Evolutionary conservation across 805 yeast genomes (phyloP), one percentile per base, ranked within the genome.

Genomic region (Ogataea trehaloabstinens): DNA sequence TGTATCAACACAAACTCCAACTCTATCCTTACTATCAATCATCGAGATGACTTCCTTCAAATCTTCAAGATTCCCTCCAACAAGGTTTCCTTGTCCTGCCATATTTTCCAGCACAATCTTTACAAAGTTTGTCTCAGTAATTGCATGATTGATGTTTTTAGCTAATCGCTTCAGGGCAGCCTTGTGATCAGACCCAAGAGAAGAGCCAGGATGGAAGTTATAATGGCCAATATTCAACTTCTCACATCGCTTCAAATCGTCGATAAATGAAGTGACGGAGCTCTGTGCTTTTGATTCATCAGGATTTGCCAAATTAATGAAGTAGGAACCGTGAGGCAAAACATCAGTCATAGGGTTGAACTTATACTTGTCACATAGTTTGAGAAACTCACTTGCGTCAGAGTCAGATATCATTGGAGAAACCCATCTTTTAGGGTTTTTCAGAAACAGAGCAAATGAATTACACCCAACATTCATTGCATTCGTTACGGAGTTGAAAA

Each of bases 1-100:
- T 0, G 98, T 93, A 60, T 93, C 99, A 12, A 93, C 73, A 58
- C 99, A 93, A 1, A 93, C 95, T 4, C 99, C 98, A n/a, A 93
- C 82, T 40, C 99, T 71, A 1, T 64, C 57, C 60, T 90, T 90
- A 55, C 89, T 76, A 1, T 88, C 84, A n/a, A 93, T 76, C 70
- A 78, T 55, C 25, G 76, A 82, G 31, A 93, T 87, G 12, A 93
- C 90, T 17, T 73, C 75, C 20, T 73, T 68, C 34, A 93, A 68
- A 55, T 93, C 98, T 47, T 84, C 78, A 20, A 91, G 64, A 29
- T 75, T 70, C 3, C 91, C 82, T 1, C 98, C 99, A 29, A 93
- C 83, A 44, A 91, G 73, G 45, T 85, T 83, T 3, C 96, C 96
- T 51, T 88, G 95, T 7, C 99, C 99, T 2, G 99, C 96, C 99